Percentiles rank a stretch among this genome's conserved stretches.
Evolutionary conservation across 768 basidiomycete species (phyloP).

Genomic region (Mycena polygramma): DNA sequence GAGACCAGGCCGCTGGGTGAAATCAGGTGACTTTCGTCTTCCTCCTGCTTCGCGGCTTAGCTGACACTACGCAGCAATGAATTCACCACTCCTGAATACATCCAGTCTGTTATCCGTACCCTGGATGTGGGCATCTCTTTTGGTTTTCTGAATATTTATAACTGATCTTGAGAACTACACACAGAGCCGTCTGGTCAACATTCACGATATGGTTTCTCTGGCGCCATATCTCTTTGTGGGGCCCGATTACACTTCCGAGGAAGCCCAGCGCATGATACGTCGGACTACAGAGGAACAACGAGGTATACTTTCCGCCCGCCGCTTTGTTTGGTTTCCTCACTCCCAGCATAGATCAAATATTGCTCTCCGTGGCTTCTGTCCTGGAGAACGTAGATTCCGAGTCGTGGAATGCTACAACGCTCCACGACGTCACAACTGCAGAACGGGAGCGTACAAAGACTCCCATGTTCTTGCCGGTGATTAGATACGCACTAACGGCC

Average conservation of each 20-base stretch:
- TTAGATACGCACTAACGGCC: conserved; percentile 86
- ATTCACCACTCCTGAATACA: conserved; percentile 67
- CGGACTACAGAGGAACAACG: conserved; percentile 57
- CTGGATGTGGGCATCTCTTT: conserved; percentile 63
- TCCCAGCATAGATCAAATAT: conserved; percentile 45
- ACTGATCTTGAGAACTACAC: conserved; percentile 48
- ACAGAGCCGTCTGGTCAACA: conserved; percentile 79
- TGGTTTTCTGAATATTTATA: not conserved
- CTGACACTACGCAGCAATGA: conserved; percentile 48
- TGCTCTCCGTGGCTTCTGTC: conserved; percentile 47
- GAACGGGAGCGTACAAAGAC: conserved; percentile 56
- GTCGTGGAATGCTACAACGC: conserved; percentile 54
- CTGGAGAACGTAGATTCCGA: conserved; percentile 47
- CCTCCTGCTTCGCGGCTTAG: not conserved
- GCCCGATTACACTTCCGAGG: conserved; percentile 68
- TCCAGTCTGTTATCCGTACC: conserved; percentile 72
- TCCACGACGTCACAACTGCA: conserved; percentile 57
- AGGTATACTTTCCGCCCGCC: conserved; percentile 47
- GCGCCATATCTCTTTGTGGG: conserved; percentile 86
- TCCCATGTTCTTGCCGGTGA: conserved; percentile 73
- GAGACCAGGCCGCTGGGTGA: conserved; percentile 71
- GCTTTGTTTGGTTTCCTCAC: conserved; percentile 28
- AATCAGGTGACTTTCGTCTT: conserved; percentile 57
- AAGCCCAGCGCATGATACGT: conserved; percentile 67
- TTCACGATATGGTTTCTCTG: conserved; percentile 77